Evolutionary conservation across 2,329 filamentous ascomycete species (phyloP).

Genomic region (Aspergillus aculeatinus): DNA sequence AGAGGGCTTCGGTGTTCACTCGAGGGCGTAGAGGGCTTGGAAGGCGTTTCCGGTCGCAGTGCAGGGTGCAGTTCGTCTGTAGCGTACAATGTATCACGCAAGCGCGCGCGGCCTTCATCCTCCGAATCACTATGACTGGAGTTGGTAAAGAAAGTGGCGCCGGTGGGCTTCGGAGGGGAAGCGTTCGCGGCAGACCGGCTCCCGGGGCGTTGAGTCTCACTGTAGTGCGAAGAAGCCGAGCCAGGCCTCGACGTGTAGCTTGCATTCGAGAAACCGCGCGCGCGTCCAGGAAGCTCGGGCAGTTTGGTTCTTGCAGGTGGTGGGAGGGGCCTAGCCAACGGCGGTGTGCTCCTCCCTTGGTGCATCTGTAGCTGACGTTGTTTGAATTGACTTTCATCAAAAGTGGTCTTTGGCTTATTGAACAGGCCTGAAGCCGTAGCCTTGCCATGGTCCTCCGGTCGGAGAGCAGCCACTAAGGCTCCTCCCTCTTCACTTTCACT

Average conservation of each 20-base stretch:
- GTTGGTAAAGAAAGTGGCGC: conserved; percentile 36
- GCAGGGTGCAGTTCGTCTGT: conserved; percentile 40
- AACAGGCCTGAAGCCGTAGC: conserved; percentile 72
- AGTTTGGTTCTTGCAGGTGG: conserved; percentile 22
- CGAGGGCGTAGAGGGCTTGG: conserved; percentile 30
- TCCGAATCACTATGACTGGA: conserved; percentile 42
- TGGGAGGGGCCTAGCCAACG: conserved; percentile 33
- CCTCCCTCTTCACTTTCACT: conserved; percentile 70
- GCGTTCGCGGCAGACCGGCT: conserved; percentile 27
- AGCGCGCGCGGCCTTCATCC: conserved; percentile 33
- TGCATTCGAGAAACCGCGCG: conserved; percentile 37
- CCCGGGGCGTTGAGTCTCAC: conserved; percentile 27
- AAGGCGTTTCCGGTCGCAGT: conserved; percentile 35
- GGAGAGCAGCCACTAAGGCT: conserved; percentile 61
- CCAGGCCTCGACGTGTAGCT: conserved; percentile 40
- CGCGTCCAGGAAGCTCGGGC: conserved; percentile 25
- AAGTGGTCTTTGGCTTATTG: conserved; percentile 71
- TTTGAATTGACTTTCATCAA: conserved; percentile 81
- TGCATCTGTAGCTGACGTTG: conserved; percentile 81
- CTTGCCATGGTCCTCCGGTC: conserved; percentile 76
- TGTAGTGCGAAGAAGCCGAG: conserved; percentile 41
- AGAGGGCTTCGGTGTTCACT: conserved; percentile 32
- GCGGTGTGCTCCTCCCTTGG: conserved; percentile 66
- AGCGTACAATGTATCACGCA: conserved; percentile 25
- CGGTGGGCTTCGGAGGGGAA: conserved; percentile 28